phyloP scores from a whole-genome alignment of 345 rosid genomes.

The Geranium rotundifolium region DNA sequence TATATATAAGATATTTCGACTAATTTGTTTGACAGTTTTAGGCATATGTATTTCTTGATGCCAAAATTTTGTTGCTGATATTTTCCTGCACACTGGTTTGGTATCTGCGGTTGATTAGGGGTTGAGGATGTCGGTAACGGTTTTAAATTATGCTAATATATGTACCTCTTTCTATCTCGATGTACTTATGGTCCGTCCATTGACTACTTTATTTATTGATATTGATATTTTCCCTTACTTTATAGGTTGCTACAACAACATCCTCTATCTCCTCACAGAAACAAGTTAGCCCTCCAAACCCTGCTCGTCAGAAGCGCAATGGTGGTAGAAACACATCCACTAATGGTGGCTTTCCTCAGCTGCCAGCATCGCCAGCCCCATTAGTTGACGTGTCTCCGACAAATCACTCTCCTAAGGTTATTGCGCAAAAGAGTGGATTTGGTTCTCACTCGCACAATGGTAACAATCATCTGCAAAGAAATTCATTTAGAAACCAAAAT shows the following conservation, averaged over 20 bases:
- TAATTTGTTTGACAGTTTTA: not conserved
- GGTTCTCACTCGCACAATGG: slow-evolving; percentile 32
- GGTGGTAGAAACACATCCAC: slow-evolving; percentile 18
- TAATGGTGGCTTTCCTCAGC: slow-evolving; percentile 30
- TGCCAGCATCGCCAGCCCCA: slow-evolving; percentile 24
- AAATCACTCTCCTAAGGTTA: slow-evolving; percentile 45
- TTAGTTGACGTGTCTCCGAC: slow-evolving; percentile 23
- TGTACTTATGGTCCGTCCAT: not conserved
- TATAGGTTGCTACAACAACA: slow-evolving; percentile 24
- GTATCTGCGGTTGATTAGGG: not conserved
- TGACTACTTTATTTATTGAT: not conserved
- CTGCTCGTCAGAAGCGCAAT: slow-evolving; percentile 32
- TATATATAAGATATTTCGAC: no score
- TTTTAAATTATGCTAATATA: not conserved
- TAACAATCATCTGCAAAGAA: slow-evolving; percentile 25
- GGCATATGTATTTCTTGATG: not conserved
- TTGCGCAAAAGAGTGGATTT: slow-evolving; percentile 40
- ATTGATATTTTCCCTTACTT: not conserved
- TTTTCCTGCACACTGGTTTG: not conserved
- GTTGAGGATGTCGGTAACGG: not conserved
- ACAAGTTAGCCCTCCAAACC: slow-evolving; percentile 17
- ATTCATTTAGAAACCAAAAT: slow-evolving; percentile 52
- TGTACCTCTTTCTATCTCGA: not conserved
- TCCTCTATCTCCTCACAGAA: slow-evolving; percentile 18
- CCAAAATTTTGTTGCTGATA: not conserved